Evolutionary conservation across 2,329 filamentous ascomycete genomes (phyloP), one percentile per base, ranked within the genome.

Genomic region (Colletotrichum sp.): DNA sequence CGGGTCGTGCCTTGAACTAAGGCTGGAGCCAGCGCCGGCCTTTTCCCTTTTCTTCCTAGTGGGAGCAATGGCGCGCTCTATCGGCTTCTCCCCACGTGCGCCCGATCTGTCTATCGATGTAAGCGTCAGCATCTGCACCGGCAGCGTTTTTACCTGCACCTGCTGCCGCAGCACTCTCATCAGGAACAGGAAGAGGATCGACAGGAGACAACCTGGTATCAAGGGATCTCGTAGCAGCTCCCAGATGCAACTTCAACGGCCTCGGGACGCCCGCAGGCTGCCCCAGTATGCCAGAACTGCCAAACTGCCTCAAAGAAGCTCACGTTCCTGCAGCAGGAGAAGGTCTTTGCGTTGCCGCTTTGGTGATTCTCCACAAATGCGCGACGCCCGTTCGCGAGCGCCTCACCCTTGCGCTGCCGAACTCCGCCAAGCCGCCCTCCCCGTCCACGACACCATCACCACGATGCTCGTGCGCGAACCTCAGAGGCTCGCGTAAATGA

Each of bases 381-480:
- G 59, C 70, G 59, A 76, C 73, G 72, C 55, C 69, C 72, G 73
- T 76, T 32, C 70, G 73, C 64, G 64, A 69, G 65, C 28, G 69
- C 69, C 32, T 69, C 70, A 73, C 44, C 64, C 15, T n/a, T 24
- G 12, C 32, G 39, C 39, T 69, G 70, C 70, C 70, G 73, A 64
- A 60, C 4, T 64, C 57, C 63, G 69, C 70, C 26, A 64, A 60
- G 64, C 64, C 60, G 30, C 16, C 16, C 18, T 44, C 32, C 6
- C 64, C 55, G 36, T 32, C 68, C 30, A 39, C 21, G 21, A 64
- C 32, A 44, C 32, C 34, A 36, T 44, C 12, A 59, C 8, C 44
- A 52, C n/a, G n/a, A 13, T 52, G 44, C 60, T 39, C 62, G 21
- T 32, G 49, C 65, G 52, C 65, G 28, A 62, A 52, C 18, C 21